phyloP scores from a whole-genome alignment of 305 asterid species.

The Solanum hybrid region DNA sequence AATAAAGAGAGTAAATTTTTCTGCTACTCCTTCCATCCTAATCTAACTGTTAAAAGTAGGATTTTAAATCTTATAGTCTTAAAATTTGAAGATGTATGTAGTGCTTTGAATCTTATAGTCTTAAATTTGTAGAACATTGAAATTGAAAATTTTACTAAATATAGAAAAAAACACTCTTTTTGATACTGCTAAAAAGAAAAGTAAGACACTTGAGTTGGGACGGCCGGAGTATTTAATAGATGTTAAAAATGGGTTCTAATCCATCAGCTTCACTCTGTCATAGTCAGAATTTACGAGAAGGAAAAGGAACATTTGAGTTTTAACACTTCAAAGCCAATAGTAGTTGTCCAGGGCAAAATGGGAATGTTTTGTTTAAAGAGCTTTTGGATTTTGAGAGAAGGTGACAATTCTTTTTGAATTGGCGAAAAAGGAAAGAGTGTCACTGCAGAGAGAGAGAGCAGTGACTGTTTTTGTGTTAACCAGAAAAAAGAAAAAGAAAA shows the following conservation, averaged over 20 bases:
- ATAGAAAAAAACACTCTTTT: neutral
- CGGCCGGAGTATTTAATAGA: neutral
- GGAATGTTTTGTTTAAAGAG: neutral
- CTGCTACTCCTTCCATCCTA: neutral
- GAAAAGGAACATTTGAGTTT: neutral
- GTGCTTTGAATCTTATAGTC: accelerated
- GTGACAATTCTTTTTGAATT: neutral
- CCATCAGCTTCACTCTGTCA: neutral
- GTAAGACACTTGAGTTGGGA: neutral
- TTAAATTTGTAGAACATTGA: neutral
- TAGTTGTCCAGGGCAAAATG: neutral
- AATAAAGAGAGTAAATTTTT: too few relatives aligned
- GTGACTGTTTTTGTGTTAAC: neutral
- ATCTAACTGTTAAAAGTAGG: neutral
- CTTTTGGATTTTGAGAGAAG: neutral
- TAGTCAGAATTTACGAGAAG: neutral
- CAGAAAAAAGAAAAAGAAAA: neutral
- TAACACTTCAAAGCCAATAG: neutral
- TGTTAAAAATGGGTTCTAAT: neutral
- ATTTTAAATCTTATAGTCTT: neutral
- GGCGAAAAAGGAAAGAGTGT: neutral
- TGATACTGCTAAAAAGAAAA: accelerated
- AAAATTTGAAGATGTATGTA: neutral
- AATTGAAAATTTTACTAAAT: neutral
- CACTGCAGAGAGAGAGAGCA: neutral